Conservation (phyloP, 805 yeast genomes). For the Candida nonsorbophila region DNA sequence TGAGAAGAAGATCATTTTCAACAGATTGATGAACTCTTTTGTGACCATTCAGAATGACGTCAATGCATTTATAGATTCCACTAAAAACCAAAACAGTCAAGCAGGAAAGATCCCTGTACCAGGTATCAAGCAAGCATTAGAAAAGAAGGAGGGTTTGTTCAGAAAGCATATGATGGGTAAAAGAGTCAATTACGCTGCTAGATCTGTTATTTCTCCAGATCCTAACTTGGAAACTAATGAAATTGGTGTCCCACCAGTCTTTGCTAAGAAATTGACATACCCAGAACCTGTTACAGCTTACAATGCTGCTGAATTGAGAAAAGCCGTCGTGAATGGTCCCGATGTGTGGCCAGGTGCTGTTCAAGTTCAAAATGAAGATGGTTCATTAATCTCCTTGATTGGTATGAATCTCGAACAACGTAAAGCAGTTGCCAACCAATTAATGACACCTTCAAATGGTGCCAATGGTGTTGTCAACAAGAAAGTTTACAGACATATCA, state of each 20-base stretch:
- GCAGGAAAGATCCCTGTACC: conserved; percentile 76
- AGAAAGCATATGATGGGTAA: conserved; percentile 99
- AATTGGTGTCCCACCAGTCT: conserved; percentile 98
- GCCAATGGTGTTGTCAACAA: conserved; percentile 65
- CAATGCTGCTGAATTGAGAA: conserved; percentile 84
- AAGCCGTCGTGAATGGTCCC: conserved; percentile 97
- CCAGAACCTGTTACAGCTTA: conserved; percentile 97
- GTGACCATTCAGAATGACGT: conserved; percentile 94
- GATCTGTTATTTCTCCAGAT: conserved; percentile 98
- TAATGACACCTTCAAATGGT: conserved; percentile 76
- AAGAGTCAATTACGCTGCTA: conserved; percentile 97
- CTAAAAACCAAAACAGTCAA: conserved; percentile 74
- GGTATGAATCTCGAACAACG: conserved; percentile 94
- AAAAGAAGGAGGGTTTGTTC: conserved; percentile 96
- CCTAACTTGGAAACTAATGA: conserved; percentile 97
- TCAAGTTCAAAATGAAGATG: conserved; percentile 94
- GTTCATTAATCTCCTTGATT: conserved; percentile 69
- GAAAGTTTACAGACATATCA: conserved; percentile 91
- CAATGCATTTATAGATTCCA: conserved; percentile 86
- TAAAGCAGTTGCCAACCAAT: conserved; percentile 89
- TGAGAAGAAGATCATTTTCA: conserved; percentile 73
- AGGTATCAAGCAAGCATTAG: conserved; percentile 95
- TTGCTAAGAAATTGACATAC: conserved; percentile 90
- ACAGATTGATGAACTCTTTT: conserved; percentile 91
- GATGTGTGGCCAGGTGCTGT: conserved; percentile 98